A percentile compares a stretch with the other conserved stretches of the same genome.
phyloP scores from a whole-genome alignment of 768 basidiomycete species.

The Royoungia palumana region DNA sequence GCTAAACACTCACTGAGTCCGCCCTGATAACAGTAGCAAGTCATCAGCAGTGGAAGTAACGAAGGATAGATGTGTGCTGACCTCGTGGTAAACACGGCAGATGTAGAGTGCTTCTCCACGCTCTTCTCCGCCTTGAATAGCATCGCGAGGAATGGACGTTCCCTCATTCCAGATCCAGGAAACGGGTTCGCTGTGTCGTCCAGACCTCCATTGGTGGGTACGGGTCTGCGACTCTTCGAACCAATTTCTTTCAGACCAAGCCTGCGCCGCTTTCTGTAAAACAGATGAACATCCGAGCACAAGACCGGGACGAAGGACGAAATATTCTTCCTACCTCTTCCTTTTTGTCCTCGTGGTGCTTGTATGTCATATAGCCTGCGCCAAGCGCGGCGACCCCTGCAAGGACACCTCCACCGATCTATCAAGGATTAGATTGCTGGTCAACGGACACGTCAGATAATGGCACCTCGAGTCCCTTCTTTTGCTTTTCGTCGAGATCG shows the following conservation, averaged over 20 bases:
- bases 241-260: slow-evolving; percentile 56
- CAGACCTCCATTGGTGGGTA: slow-evolving; percentile 44
- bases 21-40: slow-evolving; percentile 36
- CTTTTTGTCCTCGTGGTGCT: slow-evolving; percentile 52
- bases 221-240: slow-evolving; percentile 52
- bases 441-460: slow-evolving; percentile 25
- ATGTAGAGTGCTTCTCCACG: slow-evolving; percentile 52
- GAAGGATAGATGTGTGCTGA: slow-evolving; percentile 24
- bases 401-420: slow-evolving; percentile 65
- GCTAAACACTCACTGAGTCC: slow-evolving; percentile 44
- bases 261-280: slow-evolving; percentile 45
- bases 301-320: neutral
- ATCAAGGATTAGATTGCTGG: slow-evolving; percentile 6
- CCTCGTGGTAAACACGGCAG: slow-evolving; percentile 57
- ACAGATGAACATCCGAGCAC: neutral
- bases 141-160: slow-evolving; percentile 53
- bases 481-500: slow-evolving; percentile 50
- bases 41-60: slow-evolving; percentile 1
- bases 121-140: slow-evolving; percentile 57
- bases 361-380: slow-evolving; percentile 50
- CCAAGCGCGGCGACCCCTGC: slow-evolving; percentile 52
- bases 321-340: slow-evolving; percentile 46
- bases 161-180: slow-evolving; percentile 65
- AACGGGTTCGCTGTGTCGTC: slow-evolving; percentile 44
- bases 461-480: slow-evolving; percentile 52